Evolutionary conservation across 2,329 filamentous ascomycete genomes (phyloP), one percentile per base, ranked within the genome.

Genomic region (Penicillium thymicola): DNA sequence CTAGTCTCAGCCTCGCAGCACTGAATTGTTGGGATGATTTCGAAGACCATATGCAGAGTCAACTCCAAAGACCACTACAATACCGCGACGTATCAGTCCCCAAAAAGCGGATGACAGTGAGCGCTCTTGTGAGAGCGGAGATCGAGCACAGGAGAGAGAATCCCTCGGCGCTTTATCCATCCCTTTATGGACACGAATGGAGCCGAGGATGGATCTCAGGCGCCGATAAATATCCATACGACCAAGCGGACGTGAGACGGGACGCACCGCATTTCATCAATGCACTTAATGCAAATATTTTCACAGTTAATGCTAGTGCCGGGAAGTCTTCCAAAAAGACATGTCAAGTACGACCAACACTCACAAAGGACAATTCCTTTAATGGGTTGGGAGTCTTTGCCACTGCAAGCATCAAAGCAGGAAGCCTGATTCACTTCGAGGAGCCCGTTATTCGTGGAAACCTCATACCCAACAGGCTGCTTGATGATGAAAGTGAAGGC

Each of bases 381-480:
- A 53, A n/a, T 48, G 60, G 32, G 14, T 69, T n/a, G 58, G 61
- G 52, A 2, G 66, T 74, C n/a, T 68, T 68, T 49, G 72, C 72
- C 7, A 65, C 51, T 3, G 38, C 54, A 14, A 25, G 64, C 6
- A 73, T 75, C 37, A 34, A 51, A 16, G 46, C 50, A 23, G 64
- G 64, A 2, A 60, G 66, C 27, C 18, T 70, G 7, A 66, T 75
- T 34, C 67, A 69, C 55, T 65, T 59, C 23, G 72, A 74, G 47
- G 72, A 74, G 40, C 72, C 72, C 3, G 68, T 67, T 3, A 66
- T 73, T n/a, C 64, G 72, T 47, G 68, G 72, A 16, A 66, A 73
- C 58, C 67, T 74, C 38, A 58, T 60, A 8, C 48, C 48, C 5
- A 51, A 51, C 16, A 50, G 51, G 25, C 55, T 63, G 41, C 16